Percentiles rank a stretch among this genome's conserved stretches.
These are phyloP conservation scores for Azolla pinnata DNA, from an alignment of 75 land plant genomes.

Conservation along the genomic window DNA sequence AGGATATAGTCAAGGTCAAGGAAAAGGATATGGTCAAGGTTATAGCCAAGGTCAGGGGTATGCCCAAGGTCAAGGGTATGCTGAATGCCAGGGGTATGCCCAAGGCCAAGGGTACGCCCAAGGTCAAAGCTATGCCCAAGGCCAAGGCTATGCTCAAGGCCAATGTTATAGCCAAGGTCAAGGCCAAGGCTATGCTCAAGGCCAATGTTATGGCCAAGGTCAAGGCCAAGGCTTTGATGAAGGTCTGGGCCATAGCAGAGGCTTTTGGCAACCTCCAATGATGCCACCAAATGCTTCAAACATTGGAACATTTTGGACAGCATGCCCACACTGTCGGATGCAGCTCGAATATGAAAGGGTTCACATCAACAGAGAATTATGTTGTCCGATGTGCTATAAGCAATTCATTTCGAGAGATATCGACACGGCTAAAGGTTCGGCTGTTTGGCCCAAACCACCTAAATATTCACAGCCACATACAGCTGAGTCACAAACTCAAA, in stretches of 20 bases:
- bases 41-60: not conserved
- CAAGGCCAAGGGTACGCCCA: not conserved
- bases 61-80: not conserved
- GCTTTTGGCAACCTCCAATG: not conserved
- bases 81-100: not conserved
- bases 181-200: not conserved
- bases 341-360: slow-evolving; percentile 9
- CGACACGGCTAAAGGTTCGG: not conserved
- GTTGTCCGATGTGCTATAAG: slow-evolving; percentile 6
- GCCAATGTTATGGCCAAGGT: slow-evolving; percentile 7
- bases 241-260: not conserved
- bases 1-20: not conserved
- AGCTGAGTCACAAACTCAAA: not conserved
- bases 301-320: slow-evolving; percentile 10
- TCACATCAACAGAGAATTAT: slow-evolving; percentile 5
- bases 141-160: not conserved
- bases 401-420: slow-evolving; percentile 8
- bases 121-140: not conserved
- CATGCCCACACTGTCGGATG: slow-evolving; percentile 11
- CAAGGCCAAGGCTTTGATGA: slow-evolving; percentile 1
- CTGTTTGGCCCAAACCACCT: not conserved
- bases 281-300: not conserved
- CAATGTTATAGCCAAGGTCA: not conserved
- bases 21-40: not conserved
- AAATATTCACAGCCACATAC: not conserved